A percentile compares a stretch with the other conserved stretches of the same genome.
Evolutionary conservation across 169 alveolate species (phyloP).

Genomic region (Theileria equi): DNA sequence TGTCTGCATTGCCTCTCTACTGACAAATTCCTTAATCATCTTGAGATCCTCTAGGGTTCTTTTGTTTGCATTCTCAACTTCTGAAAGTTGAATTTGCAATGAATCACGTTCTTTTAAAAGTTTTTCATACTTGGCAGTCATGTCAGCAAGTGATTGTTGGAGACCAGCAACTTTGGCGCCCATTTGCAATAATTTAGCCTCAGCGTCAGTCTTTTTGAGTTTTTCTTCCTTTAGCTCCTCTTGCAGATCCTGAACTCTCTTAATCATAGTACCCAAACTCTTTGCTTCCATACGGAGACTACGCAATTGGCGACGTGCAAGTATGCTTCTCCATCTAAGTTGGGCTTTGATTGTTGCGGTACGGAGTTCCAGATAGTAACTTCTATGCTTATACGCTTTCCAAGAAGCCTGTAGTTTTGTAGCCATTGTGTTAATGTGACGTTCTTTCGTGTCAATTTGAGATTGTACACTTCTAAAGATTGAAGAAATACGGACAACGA

Average conservation of each 20-base stretch:
- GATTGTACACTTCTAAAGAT: slow-evolving; percentile 18
- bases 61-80: slow-evolving; percentile 29
- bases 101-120: slow-evolving; percentile 30
- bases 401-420: slow-evolving; percentile 76
- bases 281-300: slow-evolving; percentile 78
- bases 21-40: slow-evolving; percentile 60
- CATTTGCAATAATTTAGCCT: slow-evolving; percentile 70
- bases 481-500: slow-evolving; percentile 32
- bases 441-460: slow-evolving; percentile 31
- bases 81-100: slow-evolving; percentile 11
- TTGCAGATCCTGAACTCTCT: slow-evolving; percentile 63
- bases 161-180: slow-evolving; percentile 69
- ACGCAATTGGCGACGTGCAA: slow-evolving; percentile 76
- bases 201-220: slow-evolving; percentile 70
- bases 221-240: slow-evolving; percentile 73
- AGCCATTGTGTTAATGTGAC: slow-evolving; percentile 53
- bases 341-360: slow-evolving; percentile 70
- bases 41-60: slow-evolving; percentile 52
- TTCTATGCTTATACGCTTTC: slow-evolving; percentile 61
- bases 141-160: slow-evolving; percentile 51
- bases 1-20: slow-evolving; percentile 42
- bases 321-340: slow-evolving; percentile 68
- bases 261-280: slow-evolving; percentile 65
- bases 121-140: slow-evolving; percentile 60
- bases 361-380: slow-evolving; percentile 48